Conservation (phyloP, 176 grass and related monocot genomes). For the Avena insularis region DNA sequence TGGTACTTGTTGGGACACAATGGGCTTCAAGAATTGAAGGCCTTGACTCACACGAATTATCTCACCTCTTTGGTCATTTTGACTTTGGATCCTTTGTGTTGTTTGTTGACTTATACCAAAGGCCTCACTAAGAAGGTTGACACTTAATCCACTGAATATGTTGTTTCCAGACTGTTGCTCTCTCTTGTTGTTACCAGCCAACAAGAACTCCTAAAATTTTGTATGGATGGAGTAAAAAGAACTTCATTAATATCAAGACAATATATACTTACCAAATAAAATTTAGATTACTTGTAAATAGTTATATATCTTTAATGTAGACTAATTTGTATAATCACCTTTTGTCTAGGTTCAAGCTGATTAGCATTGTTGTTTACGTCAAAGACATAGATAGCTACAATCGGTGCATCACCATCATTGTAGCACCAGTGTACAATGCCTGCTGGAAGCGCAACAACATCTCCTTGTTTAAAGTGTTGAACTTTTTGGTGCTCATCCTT, state of each 20-base stretch:
- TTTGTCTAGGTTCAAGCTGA: not conserved
- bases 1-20: not conserved
- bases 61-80: no score
- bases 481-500: not conserved
- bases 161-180: not conserved
- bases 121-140: not conserved
- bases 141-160: not conserved
- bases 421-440: constrained; percentile 11
- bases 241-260: not conserved
- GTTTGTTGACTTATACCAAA: no score
- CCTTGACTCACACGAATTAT: no score
- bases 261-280: not conserved
- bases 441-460: not conserved
- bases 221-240: not conserved
- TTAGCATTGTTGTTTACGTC: constrained; percentile 10
- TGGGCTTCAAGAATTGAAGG: not conserved
- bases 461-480: not conserved
- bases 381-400: not conserved
- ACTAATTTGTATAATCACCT: not conserved
- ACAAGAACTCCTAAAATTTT: not conserved
- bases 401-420: not conserved
- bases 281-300: not conserved
- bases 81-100: no score
- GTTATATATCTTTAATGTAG: not conserved
- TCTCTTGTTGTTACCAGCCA: not conserved